Base-by-base conservation (phyloP, 495 filamentous ascomycete species). In the Wilcoxina mikolae region DNA sequence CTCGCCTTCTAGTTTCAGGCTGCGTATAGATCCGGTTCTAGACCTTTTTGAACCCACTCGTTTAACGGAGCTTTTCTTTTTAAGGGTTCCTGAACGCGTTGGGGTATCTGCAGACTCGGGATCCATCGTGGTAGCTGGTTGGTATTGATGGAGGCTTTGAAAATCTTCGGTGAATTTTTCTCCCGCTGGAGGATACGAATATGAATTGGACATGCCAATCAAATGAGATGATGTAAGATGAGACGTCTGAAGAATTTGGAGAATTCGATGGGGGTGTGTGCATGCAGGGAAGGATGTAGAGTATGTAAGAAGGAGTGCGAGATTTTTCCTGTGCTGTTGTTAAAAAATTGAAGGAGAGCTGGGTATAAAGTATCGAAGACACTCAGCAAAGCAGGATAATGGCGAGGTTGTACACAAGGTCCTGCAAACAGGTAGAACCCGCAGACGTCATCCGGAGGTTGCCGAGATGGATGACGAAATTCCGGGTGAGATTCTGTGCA, bases 41-140 rank as follows among this genome's bases (percentile, higher is more conserved):
- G 89, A 79, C 9, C 39, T 15, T 66, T 94, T 65, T 59, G 86
- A 93, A 4, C 72, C 77, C 49, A 73, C 80, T 58, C 82, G 77
- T 47, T 79, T 80, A 35, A 95, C 58, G 5, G 87, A 93, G 3
- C 72, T 72, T 69, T 84, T 87, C 75, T 96, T 95, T 68, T 83
- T 87, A 57, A 96, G 70, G 1, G 88, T 94, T 12, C 39, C 29
- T 20, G 35, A 45, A 17, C 51, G 35, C 25, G 43, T 20, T 11
- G 43, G 51, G 10, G 38, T 7, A 11, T 24, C 39, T n/a, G 42
- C 50, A 43, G 22, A 57, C 31, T 58, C 55, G 1, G 44, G 33
- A 42, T 52, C 48, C 39, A 53, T 48, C 17, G 41, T 48, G 35
- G 27, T 27, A n/a, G 42, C 7, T 26, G 28, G 52, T 18, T 54